A percentile compares a stretch with the other conserved stretches of the same genome.
Conservation (phyloP, 2,329 filamentous ascomycete genomes). For the Fusarium pseudoanthophilum region DNA sequence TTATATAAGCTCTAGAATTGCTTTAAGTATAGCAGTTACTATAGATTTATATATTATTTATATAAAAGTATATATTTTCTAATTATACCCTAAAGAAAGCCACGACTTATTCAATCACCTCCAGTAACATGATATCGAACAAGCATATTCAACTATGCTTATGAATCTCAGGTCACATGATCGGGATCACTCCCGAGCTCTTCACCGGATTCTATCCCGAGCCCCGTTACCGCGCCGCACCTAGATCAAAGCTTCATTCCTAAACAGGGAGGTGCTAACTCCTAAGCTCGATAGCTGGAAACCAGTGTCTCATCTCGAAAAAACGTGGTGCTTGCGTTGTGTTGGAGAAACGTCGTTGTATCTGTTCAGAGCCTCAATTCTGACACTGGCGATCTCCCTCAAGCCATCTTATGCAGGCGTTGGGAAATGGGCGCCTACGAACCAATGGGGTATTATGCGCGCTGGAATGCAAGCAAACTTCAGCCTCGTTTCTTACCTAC, state of each 20-base stretch:
- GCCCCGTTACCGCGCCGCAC: slow-evolving; percentile 1
- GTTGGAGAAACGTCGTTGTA: slow-evolving; percentile 43
- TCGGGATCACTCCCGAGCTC: not conserved
- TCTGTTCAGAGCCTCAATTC: slow-evolving; percentile 64
- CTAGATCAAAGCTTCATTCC: not conserved
- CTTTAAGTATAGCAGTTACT: no score
- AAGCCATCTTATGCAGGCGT: slow-evolving; percentile 65
- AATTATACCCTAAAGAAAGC: not conserved
- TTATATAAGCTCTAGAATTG: no score
- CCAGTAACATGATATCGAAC: not conserved
- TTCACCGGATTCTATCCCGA: not conserved
- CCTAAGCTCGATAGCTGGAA: not conserved
- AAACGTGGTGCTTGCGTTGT: not conserved
- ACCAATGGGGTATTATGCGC: slow-evolving; percentile 70
- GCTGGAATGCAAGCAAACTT: slow-evolving; percentile 66
- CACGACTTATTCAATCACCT: not conserved
- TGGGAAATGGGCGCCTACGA: slow-evolving; percentile 65
- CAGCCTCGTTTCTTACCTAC: slow-evolving; percentile 47
- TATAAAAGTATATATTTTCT: no score
- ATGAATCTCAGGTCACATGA: slow-evolving; percentile 7
- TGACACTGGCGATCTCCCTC: slow-evolving; percentile 72
- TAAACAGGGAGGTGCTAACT: slow-evolving; percentile 17
- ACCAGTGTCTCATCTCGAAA: not conserved
- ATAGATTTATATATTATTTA: no score
- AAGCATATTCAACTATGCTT: not conserved